A percentile compares a stretch with the other conserved stretches of the same genome.
Evolutionary conservation across 2,329 filamentous ascomycete species (phyloP).

Genomic region (Claviceps humidiphila): DNA sequence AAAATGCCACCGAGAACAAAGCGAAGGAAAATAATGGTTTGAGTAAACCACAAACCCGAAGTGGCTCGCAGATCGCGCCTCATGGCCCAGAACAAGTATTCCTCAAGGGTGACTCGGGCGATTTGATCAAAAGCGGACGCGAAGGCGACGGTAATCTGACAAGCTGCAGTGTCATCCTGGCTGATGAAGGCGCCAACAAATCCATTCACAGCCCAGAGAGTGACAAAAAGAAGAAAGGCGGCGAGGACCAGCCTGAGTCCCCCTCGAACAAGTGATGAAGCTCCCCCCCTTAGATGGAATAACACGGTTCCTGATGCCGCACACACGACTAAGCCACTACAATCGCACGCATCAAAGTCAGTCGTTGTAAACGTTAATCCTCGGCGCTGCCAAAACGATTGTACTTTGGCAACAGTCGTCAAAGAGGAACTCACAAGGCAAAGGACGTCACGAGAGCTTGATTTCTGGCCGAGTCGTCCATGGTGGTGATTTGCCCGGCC

Average conservation of each 20-base stretch:
- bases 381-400: neutral
- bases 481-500: slow-evolving; percentile 16
- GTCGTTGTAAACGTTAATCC: neutral
- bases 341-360: neutral
- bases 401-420: neutral
- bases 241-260: slow-evolving; percentile 52
- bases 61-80: slow-evolving; percentile 25
- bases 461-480: slow-evolving; percentile 31
- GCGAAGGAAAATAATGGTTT: slow-evolving; percentile 32
- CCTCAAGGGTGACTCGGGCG: slow-evolving; percentile 37
- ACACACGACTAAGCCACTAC: slow-evolving; percentile 38
- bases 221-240: slow-evolving; percentile 35
- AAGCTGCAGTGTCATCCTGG: slow-evolving; percentile 27
- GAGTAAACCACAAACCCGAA: slow-evolving; percentile 27
- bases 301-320: slow-evolving; percentile 34
- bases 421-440: slow-evolving; percentile 32
- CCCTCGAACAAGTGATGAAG: slow-evolving; percentile 37
- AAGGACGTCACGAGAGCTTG: slow-evolving; percentile 41
- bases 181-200: slow-evolving; percentile 38
- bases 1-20: slow-evolving; percentile 41
- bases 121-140: slow-evolving; percentile 44
- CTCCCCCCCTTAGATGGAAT: slow-evolving; percentile 33
- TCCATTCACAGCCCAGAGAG: slow-evolving; percentile 39
- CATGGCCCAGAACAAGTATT: slow-evolving; percentile 40
- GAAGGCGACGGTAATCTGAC: slow-evolving; percentile 39